Evolutionary conservation across 2,329 filamentous ascomycete species (phyloP).

Genomic region (Colletotrichum sp.): DNA sequence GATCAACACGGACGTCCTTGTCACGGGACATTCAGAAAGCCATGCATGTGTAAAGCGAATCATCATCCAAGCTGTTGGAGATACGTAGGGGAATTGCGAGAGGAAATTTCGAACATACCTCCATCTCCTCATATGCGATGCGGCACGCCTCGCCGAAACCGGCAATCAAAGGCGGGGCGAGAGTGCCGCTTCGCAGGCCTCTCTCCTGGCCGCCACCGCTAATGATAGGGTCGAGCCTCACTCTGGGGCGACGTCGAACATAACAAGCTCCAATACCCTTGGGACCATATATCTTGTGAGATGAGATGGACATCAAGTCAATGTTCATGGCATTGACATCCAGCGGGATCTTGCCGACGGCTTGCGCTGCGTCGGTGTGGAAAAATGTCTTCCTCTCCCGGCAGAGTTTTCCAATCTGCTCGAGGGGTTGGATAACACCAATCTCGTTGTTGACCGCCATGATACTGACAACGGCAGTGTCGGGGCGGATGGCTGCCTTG

Average conservation of each 20-base stretch:
- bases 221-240: conserved; percentile 95
- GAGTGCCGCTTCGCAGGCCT: conserved; percentile 90
- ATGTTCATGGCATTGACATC: conserved; percentile 99
- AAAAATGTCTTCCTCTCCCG: conserved; percentile 94
- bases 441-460: conserved; percentile 99
- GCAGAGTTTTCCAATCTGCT: conserved; percentile 92
- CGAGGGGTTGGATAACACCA: conserved; percentile 95
- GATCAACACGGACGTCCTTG: conserved; percentile 63
- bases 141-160: conserved; percentile 96
- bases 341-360: conserved; percentile 96
- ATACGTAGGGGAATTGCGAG: conserved; percentile 6
- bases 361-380: conserved; percentile 95
- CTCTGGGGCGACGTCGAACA: conserved; percentile 88
- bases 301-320: conserved; percentile 98
- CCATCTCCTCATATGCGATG: conserved; percentile 87
- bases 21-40: conserved; percentile 82
- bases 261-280: conserved; percentile 98
- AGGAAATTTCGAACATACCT: conserved; percentile 64
- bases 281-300: conserved; percentile 97
- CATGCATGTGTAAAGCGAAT: conserved; percentile 87
- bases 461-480: conserved; percentile 91
- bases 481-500: conserved; percentile 86
- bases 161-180: conserved; percentile 86
- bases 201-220: conserved; percentile 95
- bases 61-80: conserved; percentile 63